Conservation (phyloP, 768 basidiomycete species). For the Cantharellus anzutake region DNA sequence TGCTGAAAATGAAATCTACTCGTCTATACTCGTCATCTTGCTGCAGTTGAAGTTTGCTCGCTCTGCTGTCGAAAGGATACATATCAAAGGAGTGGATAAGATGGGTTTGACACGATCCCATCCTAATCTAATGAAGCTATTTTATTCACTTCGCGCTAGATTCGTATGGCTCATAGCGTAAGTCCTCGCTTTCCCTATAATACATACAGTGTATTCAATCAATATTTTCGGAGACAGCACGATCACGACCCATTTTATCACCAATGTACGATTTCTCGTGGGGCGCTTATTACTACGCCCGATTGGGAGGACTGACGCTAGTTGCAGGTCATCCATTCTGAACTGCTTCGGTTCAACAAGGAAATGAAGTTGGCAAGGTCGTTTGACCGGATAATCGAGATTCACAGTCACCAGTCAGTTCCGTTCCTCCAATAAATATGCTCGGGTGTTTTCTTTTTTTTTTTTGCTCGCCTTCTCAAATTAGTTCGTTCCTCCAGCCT, state of each 20-base stretch:
- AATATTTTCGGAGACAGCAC: conserved; percentile 23
- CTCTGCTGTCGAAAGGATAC: conserved; percentile 43
- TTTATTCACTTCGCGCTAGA: conserved; percentile 59
- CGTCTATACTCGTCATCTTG: conserved; percentile 49
- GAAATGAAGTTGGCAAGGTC: conserved; percentile 34
- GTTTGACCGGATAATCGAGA: conserved; percentile 53
- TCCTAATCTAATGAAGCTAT: conserved; percentile 31
- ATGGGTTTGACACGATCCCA: background rate
- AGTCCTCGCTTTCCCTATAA: conserved; percentile 14
- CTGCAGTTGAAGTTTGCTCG: conserved; percentile 61
- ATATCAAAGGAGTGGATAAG: conserved; percentile 35
- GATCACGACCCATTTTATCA: conserved; percentile 50
- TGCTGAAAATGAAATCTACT: conserved; percentile 34
- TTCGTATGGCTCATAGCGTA: conserved; percentile 77
- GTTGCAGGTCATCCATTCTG: conserved; percentile 40
- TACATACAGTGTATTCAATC: background rate
- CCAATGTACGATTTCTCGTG: conserved; percentile 30
- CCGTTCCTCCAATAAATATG: background rate
- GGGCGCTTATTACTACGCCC: background rate
- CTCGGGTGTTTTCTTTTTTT: background rate
- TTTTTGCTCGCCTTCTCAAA: background rate
- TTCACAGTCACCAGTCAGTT: conserved; percentile 54
- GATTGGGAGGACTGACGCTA: background rate
- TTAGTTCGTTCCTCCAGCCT: conserved; percentile 23
- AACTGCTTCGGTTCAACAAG: conserved; percentile 40